A percentile compares a stretch with the other conserved stretches of the same genome.
These are phyloP conservation scores for Rhazya stricta DNA, from an alignment of 257 asterid species.

Conservation along the genomic window DNA sequence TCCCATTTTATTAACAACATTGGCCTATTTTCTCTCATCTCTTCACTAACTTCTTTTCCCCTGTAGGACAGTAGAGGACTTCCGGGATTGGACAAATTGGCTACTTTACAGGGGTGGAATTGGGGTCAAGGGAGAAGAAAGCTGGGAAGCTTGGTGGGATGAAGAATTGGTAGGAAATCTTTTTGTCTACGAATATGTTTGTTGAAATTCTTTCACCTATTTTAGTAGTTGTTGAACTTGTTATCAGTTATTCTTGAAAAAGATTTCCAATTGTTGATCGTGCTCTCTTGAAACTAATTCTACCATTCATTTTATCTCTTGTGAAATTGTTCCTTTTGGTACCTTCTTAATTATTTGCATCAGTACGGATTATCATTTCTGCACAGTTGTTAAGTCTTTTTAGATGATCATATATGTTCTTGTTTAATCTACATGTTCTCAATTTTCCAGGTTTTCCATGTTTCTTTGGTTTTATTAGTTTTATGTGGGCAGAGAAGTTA, in stretches of 20 bases:
- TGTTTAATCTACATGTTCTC: not conserved
- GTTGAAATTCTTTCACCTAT: constrained; percentile 14
- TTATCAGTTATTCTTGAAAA: constrained; percentile 1
- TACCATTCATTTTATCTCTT: not conserved
- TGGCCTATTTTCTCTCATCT: constrained; percentile 17
- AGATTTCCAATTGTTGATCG: not conserved
- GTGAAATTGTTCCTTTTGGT: not conserved
- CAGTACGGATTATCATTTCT: not conserved
- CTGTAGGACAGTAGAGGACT: constrained; percentile 91
- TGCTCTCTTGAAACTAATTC: not conserved
- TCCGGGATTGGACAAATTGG: constrained; percentile 99
- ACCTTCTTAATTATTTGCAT: not conserved
- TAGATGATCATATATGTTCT: not conserved
- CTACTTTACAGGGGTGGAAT: constrained; percentile 97
- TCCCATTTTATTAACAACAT: constrained; percentile 10
- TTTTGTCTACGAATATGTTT: not conserved
- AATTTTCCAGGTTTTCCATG: not conserved
- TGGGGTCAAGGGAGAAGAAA: constrained; percentile 98
- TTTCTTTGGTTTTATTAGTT: too few relatives aligned
- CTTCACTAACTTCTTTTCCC: constrained; percentile 25
- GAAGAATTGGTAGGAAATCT: constrained; percentile 77
- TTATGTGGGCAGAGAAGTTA: not conserved
- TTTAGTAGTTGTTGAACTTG: constrained; percentile 16
- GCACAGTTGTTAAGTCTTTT: not conserved
- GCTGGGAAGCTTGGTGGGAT: constrained; percentile 99